Percentiles rank a stretch among this genome's conserved stretches.
These are phyloP conservation scores for Rhodomyrtus tomentosa DNA, from an alignment of 345 rosid species.

Conservation along the genomic window DNA sequence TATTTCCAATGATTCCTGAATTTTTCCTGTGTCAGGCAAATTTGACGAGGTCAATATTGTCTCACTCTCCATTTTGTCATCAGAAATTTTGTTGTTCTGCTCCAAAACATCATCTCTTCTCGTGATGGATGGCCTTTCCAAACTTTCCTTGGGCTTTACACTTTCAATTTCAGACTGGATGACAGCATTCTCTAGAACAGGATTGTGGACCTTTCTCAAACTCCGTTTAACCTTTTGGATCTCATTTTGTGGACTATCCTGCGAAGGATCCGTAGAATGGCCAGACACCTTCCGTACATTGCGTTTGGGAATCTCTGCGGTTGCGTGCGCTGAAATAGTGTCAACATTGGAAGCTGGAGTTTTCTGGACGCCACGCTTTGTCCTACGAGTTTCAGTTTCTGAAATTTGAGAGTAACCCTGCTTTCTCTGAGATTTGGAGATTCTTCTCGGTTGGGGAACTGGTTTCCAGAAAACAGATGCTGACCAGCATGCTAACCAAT, in stretches of 20 bases:
- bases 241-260: slow-evolving; percentile 70
- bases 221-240: slow-evolving; percentile 87
- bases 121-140: slow-evolving; percentile 31
- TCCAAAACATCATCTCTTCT: slow-evolving; percentile 19
- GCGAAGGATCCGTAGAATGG: slow-evolving; percentile 42
- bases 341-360: slow-evolving; percentile 46
- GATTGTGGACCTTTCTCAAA: slow-evolving; percentile 83
- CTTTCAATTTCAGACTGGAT: slow-evolving; percentile 34
- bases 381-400: slow-evolving; percentile 48
- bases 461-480: slow-evolving; percentile 69
- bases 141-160: slow-evolving; percentile 15
- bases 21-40: slow-evolving; percentile 6
- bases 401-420: slow-evolving; percentile 26
- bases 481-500: slow-evolving; percentile 87
- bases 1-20: slow-evolving; percentile 24
- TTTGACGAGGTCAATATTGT: background rate
- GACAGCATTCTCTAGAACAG: slow-evolving; percentile 41
- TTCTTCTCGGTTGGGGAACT: slow-evolving; percentile 46
- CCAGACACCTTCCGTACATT: slow-evolving; percentile 45
- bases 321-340: slow-evolving; percentile 18
- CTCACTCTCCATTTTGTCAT: slow-evolving; percentile 21
- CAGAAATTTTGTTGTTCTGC: slow-evolving; percentile 12
- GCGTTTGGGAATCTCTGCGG: slow-evolving; percentile 61
- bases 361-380: slow-evolving; percentile 54
- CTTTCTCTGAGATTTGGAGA: slow-evolving; percentile 41